Evolutionary conservation across 1,139 yeast genomes (phyloP), one percentile per base, ranked within the genome.

Genomic region (Taphrina confusa): DNA sequence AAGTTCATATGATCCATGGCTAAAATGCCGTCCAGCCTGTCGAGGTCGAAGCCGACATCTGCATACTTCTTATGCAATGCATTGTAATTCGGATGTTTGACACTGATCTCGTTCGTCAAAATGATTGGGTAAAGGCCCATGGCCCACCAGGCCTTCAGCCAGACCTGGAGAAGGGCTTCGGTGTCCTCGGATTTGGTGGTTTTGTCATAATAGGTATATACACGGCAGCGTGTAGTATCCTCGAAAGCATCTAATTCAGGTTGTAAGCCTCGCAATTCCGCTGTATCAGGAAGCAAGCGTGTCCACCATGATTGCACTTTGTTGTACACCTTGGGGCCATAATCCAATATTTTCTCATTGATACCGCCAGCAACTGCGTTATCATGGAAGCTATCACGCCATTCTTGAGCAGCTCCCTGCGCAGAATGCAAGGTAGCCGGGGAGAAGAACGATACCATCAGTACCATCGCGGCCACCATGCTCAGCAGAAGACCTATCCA

Each of bases 131-230:
- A 22, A 18, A 47, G 31, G 11, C 52, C 52, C 9, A 25, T 27
- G 11, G 52, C 39, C 52, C 52, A 47, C 52, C 52, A 47, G 18
- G 52, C 40, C 20, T 47, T 47, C 42, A 47, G 14, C 52, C 52
- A 47, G n/a, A 47, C 52, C 11, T 47, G 52, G 6, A 47, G 52
- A 6, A 47, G 23, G 12, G 52, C 52, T 33, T 47, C 52, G 14
- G 42, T 34, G 28, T 47, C 52, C 12, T 47, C 52, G n/a, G 52
- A 47, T 47, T 47, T 47, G 8, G 42, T 33, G 23, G 28, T 47
- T 14, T 47, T 47, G 33, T 47, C 52, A 20, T 47, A 47, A 14
- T 47, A 47, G 28, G 52, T 47, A 22, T 47, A 47, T 8, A 47
- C 31, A 4, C 42, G 31, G 20, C 52, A 47, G 4, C 52, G 39